A percentile compares a stretch with the other conserved stretches of the same genome.
Conservation (phyloP, 2,329 filamentous ascomycete genomes). For the Xylaria sp. region DNA sequence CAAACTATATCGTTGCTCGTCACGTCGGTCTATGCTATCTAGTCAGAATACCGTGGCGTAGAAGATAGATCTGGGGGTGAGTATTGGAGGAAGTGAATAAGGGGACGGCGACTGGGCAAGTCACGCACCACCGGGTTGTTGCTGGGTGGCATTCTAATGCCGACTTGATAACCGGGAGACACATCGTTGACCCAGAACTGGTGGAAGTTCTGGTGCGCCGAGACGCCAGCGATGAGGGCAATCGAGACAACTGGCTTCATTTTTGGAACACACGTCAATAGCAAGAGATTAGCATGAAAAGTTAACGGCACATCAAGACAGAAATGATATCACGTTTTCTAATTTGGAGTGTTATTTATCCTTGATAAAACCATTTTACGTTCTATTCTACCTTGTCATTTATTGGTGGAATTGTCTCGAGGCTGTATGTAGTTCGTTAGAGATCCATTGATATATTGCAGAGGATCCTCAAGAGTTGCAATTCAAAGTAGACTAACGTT, state of each 20-base stretch:
- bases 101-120: background rate
- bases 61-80: too few species aligned
- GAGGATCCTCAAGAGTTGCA: background rate
- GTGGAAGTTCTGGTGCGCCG: slow-evolving; percentile 55
- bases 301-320: background rate
- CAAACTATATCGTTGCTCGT: slow-evolving; percentile 46
- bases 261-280: slow-evolving; percentile 16
- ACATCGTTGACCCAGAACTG: slow-evolving; percentile 55
- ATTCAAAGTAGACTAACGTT: background rate
- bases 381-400: background rate
- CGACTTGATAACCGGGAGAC: slow-evolving; percentile 50
- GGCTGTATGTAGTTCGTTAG: background rate
- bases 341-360: too few species aligned
- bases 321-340: background rate
- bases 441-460: slow-evolving; percentile 1
- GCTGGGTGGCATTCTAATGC: slow-evolving; percentile 45
- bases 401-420: slow-evolving; percentile 12
- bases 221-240: slow-evolving; percentile 45
- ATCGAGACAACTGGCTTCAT: slow-evolving; percentile 43
- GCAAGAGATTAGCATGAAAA: background rate
- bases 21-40: slow-evolving; percentile 39
- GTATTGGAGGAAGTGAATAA: background rate
- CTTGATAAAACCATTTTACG: background rate
- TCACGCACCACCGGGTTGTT: slow-evolving; percentile 45
- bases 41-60: background rate